Conservation (phyloP, 176 grass and related monocot genomes). For the Zea luxurians region DNA sequence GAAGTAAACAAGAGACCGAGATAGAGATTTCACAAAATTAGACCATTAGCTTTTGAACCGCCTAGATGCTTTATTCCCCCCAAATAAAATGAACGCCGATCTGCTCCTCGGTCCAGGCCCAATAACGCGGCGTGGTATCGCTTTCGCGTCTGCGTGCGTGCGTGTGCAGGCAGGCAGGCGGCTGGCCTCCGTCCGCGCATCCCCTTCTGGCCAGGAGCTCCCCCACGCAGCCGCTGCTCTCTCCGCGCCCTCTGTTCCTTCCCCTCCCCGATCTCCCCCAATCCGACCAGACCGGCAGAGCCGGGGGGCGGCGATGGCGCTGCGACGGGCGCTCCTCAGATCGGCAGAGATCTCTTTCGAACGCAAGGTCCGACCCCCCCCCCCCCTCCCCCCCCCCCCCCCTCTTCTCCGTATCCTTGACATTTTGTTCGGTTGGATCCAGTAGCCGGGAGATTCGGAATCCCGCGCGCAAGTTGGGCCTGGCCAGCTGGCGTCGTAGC, state of each 20-base stretch:
- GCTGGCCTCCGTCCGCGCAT: not conserved
- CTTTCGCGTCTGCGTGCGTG: slow-evolving; percentile 1
- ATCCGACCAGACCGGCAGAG: slow-evolving; percentile 23
- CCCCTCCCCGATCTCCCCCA: slow-evolving; percentile 21
- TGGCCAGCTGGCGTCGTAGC: not conserved
- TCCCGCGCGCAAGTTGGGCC: not conserved
- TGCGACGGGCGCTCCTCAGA: slow-evolving; percentile 56
- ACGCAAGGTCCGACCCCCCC: slow-evolving; percentile 37
- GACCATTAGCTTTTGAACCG: no score
- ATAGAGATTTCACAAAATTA: no score
- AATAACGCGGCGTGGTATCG: not conserved
- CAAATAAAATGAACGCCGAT: no score
- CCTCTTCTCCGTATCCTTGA: not conserved
- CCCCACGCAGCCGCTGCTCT: slow-evolving; percentile 35
- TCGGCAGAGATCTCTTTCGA: slow-evolving; percentile 49
- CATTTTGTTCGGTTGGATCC: slow-evolving; percentile 19
- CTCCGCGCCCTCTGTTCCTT: not conserved
- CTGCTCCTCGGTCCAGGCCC: not conserved
- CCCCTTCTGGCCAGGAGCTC: slow-evolving; percentile 37
- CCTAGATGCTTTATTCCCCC: no score
- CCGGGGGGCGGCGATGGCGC: slow-evolving; percentile 47
- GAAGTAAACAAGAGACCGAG: no score
- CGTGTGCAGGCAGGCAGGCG: no score
- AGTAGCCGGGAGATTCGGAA: not conserved
- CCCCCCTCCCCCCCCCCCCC: not conserved